Evolutionary conservation across 1,139 yeast genomes (phyloP).

Genomic region (Debaryomyces sp.): DNA sequence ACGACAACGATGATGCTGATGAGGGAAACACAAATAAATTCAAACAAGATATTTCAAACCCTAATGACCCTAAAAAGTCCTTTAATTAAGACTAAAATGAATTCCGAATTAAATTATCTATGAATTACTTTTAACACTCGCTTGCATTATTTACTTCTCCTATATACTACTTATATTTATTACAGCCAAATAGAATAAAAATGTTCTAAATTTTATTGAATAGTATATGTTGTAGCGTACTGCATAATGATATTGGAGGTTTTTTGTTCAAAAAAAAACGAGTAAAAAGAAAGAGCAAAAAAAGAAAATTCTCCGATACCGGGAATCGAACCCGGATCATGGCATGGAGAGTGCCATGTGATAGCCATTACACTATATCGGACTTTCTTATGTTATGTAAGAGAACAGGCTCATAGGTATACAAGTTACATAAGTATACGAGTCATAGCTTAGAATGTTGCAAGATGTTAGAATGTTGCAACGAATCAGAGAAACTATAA

Average conservation of each 20-base stretch:
- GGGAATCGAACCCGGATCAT: conserved; percentile 55
- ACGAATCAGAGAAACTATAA: too few relatives aligned
- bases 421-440: too few relatives aligned
- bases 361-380: conserved; percentile 34
- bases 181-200: not conserved
- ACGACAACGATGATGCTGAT: not conserved
- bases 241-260: too few relatives aligned
- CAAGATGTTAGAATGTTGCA: too few relatives aligned
- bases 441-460: too few relatives aligned
- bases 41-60: not conserved
- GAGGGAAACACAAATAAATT: conserved; percentile 1
- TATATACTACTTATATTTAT: conserved; percentile 1
- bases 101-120: not conserved
- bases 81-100: not conserved
- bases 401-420: too few relatives aligned
- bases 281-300: conserved; percentile 8
- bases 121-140: not conserved
- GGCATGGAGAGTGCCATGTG: conserved; percentile 33
- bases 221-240: not conserved
- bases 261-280: too few relatives aligned
- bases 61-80: not conserved
- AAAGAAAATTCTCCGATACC: conserved; percentile 37
- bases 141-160: conserved; percentile 7
- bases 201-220: not conserved
- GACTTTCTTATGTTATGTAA: conserved; percentile 41